Evolutionary conservation across 805 yeast genomes (phyloP).

Genomic region (Wickerhamiella parazyma): DNA sequence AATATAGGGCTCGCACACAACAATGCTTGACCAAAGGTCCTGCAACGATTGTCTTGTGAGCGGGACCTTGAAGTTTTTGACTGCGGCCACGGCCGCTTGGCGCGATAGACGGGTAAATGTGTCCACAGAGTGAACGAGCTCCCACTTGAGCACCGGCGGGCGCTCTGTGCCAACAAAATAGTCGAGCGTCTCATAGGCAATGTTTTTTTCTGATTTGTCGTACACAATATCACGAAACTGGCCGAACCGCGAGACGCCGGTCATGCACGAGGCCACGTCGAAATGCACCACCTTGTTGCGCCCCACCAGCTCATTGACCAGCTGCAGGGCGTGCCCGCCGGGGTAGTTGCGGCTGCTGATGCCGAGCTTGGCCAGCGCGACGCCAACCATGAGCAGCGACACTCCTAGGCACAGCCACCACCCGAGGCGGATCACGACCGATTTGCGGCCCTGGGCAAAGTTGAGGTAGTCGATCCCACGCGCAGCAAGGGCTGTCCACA

Average conservation of each 20-base stretch:
- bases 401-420: background rate
- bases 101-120: background rate
- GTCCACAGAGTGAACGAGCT: background rate
- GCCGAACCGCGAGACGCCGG: slow-evolving; percentile 69
- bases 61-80: background rate
- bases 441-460: slow-evolving; percentile 11
- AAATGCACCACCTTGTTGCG: slow-evolving; percentile 42
- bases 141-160: background rate
- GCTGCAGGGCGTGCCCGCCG: slow-evolving; percentile 62
- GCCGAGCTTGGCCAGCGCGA: slow-evolving; percentile 41
- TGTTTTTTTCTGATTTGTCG: slow-evolving; percentile 59
- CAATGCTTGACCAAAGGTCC: background rate
- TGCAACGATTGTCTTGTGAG: background rate
- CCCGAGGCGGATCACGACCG: background rate
- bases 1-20: background rate
- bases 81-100: background rate
- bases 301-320: slow-evolving; percentile 31
- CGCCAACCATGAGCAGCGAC: slow-evolving; percentile 16
- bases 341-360: slow-evolving; percentile 73
- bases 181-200: slow-evolving; percentile 37
- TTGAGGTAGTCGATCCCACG: slow-evolving; percentile 15
- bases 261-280: slow-evolving; percentile 74
- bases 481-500: slow-evolving; percentile 50
- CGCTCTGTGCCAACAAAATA: slow-evolving; percentile 20
- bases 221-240: slow-evolving; percentile 38